Evolutionary conservation across 1,284 basidiomycete genomes (phyloP).

Genomic region (Tylopilus sp.): DNA sequence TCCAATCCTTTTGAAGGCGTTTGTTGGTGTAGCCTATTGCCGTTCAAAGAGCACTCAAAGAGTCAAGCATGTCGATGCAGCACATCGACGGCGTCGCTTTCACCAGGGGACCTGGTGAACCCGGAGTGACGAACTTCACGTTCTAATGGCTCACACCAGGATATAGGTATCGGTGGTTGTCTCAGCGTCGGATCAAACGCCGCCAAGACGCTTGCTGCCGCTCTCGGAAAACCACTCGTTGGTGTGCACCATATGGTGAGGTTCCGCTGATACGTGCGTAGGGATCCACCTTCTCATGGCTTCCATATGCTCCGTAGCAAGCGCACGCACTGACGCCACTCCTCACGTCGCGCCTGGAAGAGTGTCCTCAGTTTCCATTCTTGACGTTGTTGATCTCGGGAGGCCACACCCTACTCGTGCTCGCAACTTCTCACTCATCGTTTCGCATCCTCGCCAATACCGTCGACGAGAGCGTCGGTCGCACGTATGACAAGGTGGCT

Average conservation of each 20-base stretch:
- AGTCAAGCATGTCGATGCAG: conserved; percentile 54
- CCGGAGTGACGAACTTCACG: not conserved
- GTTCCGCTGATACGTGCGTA: not conserved
- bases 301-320: conserved; percentile 54
- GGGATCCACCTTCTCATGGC: not conserved
- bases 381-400: conserved; percentile 85
- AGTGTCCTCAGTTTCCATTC: conserved; percentile 74
- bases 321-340: conserved; percentile 87
- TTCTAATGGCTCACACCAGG: not conserved
- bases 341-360: conserved; percentile 54
- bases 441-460: conserved; percentile 78
- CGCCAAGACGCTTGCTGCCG: conserved; percentile 78
- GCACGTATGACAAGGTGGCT: conserved; percentile 78
- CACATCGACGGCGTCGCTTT: conserved; percentile 87
- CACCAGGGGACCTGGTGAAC: conserved; percentile 80
- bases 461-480: conserved; percentile 73
- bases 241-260: conserved; percentile 93
- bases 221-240: conserved; percentile 72
- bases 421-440: conserved; percentile 54
- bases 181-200: conserved; percentile 74
- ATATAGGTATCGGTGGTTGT: conserved; percentile 72
- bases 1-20: not conserved
- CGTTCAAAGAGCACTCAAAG: conserved; percentile 60
- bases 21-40: conserved; percentile 62
- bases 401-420: conserved; percentile 85